Evolutionary conservation across 164 flowering plant species (phyloP), one percentile per base, ranked within the genome.

Genomic region (Echeveria elegans): DNA sequence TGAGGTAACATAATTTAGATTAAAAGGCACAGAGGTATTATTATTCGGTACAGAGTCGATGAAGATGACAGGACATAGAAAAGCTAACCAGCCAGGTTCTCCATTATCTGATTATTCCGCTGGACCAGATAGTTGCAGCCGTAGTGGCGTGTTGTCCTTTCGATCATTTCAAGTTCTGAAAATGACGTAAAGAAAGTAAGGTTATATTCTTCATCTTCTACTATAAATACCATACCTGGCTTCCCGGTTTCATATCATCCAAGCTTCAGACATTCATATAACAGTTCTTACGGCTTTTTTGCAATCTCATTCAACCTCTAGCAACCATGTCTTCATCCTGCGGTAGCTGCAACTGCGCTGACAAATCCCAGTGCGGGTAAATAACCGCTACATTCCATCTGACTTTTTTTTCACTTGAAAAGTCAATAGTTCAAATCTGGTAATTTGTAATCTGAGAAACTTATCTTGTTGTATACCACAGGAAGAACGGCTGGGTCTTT

Each of bases 401-500:
- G 60, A 26, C 10, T 10, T 53, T 7, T 56, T 56, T 28, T 50
- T 50, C 2, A 52, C 14, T 4, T 52, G 12, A 52, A 52, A 28
- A 12, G 32, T 56, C 6, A 43, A 15, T 3, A 34, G 37, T 34
- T 7, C 37, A 21, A 23, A n/a, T n/a, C 56, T 50, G 24, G 28
- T 50, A 50, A 50, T 50, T 50, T 50, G 26, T 26, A 6, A 50
- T 8, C 56, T 50, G 28, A 50, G 24, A 50, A 15, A 11, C 12
- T 5, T 56, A 11, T 56, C 3, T 65, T 45, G 48, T 1, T 65
- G 26, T 26, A 24, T 26, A 64, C 68, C 73, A 66, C 90, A 88
- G 94, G 89, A 85, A 85, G 70, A 82, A 65, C 85, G 68, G 78
- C 74, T 77, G 72, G 32, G 72, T 66, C 15, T 36, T 74, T 37